Evolutionary conservation across 257 asterid species (phyloP).

Genomic region (Lavandula angustifolia): DNA sequence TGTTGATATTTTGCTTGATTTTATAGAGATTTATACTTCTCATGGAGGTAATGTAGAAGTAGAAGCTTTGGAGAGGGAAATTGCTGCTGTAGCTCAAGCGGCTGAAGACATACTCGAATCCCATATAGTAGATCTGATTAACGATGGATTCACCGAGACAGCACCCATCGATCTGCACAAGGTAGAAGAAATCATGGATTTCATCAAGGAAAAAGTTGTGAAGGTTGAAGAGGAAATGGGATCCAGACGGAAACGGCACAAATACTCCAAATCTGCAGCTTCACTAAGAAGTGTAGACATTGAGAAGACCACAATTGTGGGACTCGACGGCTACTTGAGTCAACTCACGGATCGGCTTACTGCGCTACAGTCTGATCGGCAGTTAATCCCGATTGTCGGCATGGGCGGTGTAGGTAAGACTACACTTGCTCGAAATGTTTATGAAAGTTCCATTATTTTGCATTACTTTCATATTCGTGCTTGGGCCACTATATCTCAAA

Average conservation of each 20-base stretch:
- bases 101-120: slow-evolving; percentile 18
- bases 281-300: not conserved
- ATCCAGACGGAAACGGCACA: not conserved
- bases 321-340: slow-evolving; percentile 12
- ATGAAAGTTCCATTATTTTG: slow-evolving; percentile 5
- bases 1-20: not conserved
- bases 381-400: slow-evolving; percentile 4
- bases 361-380: not conserved
- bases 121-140: not conserved
- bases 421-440: slow-evolving; percentile 15
- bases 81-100: slow-evolving; percentile 6
- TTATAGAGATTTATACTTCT: not conserved
- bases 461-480: slow-evolving; percentile 11
- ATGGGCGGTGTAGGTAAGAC: slow-evolving; percentile 21
- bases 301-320: slow-evolving; percentile 4
- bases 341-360: slow-evolving; percentile 8
- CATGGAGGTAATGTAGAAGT: not conserved
- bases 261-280: not conserved
- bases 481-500: slow-evolving; percentile 17
- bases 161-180: slow-evolving; percentile 2
- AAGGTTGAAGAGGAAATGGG: slow-evolving; percentile 1
- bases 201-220: not conserved
- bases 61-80: slow-evolving; percentile 1
- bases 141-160: not conserved
- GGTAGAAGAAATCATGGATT: not conserved